phyloP scores from a whole-genome alignment of 2,329 filamentous ascomycete genomes.

The Tympanopsis confertula region DNA sequence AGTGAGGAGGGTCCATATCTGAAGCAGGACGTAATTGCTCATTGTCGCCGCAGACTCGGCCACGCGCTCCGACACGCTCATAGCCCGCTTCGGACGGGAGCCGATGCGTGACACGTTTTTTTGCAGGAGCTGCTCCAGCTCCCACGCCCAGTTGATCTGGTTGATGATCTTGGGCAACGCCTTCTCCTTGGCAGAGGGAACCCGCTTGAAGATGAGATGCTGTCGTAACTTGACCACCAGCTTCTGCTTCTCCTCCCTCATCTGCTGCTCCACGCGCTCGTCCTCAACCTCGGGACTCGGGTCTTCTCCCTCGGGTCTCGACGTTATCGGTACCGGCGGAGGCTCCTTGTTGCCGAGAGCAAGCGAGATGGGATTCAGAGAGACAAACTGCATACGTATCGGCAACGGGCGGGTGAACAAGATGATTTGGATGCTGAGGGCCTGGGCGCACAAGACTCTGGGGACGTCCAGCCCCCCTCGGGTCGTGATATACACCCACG shows the following conservation, averaged over 20 bases:
- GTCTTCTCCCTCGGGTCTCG: constrained; percentile 28
- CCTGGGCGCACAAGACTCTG: constrained; percentile 59
- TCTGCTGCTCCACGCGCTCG: constrained; percentile 46
- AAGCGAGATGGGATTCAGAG: constrained; percentile 75
- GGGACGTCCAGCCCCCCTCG: constrained; percentile 45
- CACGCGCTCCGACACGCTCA: constrained; percentile 89
- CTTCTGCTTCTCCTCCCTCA: constrained; percentile 47
- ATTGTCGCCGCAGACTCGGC: constrained; percentile 85
- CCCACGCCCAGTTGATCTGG: constrained; percentile 92
- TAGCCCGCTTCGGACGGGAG: constrained; percentile 65
- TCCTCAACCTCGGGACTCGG: constrained; percentile 57
- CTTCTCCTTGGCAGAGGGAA: constrained; percentile 70
- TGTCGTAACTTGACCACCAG: constrained; percentile 78
- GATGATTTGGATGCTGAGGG: constrained; percentile 72
- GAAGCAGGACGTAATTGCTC: constrained; percentile 61
- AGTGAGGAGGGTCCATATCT: constrained; percentile 59
- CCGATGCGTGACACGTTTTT: constrained; percentile 82
- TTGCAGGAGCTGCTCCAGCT: constrained; percentile 74
- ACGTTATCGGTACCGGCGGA: constrained; percentile 16
- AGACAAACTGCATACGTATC: constrained; percentile 90
- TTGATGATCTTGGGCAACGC: constrained; percentile 73
- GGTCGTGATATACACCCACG: constrained; percentile 54
- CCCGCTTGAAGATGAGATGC: constrained; percentile 71
- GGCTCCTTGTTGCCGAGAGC: constrained; percentile 62
- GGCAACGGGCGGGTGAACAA: constrained; percentile 80